phyloP scores from a whole-genome alignment of 129 eudicot species.

The Ambrosia artemisiifolia region DNA sequence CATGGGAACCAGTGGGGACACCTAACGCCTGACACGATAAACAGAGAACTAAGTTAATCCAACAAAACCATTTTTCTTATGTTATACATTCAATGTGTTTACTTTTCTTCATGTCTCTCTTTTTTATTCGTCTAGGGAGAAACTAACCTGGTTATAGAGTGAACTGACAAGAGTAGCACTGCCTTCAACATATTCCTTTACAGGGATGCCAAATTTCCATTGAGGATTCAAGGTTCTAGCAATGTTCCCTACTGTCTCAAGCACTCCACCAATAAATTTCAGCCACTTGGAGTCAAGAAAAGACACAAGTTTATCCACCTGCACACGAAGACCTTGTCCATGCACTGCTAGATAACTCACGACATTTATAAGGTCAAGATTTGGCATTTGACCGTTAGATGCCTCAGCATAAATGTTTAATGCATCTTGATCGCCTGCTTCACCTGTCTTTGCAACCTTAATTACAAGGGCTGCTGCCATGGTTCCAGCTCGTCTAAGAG shows the following conservation, averaged over 20 bases:
- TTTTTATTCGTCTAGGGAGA: background rate
- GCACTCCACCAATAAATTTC: constrained; percentile 47
- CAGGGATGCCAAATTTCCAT: constrained; percentile 83
- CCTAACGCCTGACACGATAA: constrained; percentile 70
- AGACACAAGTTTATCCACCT: constrained; percentile 62
- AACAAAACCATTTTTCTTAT: background rate
- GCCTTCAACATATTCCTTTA: constrained; percentile 81
- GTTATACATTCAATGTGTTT: background rate
- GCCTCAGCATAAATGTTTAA: constrained; percentile 91
- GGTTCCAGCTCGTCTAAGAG: constrained; percentile 85
- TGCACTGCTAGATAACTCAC: constrained; percentile 88
- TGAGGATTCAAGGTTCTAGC: constrained; percentile 73
- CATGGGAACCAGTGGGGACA: constrained; percentile 96
- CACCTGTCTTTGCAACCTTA: constrained; percentile 57
- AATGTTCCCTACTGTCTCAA: constrained; percentile 58
- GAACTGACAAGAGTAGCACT: constrained; percentile 93
- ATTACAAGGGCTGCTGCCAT: constrained; percentile 98
- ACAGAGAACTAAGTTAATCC: background rate
- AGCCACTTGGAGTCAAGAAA: constrained; percentile 68
- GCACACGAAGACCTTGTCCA: constrained; percentile 75
- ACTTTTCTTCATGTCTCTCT: background rate
- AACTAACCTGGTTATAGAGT: constrained; percentile 77
- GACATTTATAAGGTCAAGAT: constrained; percentile 86
- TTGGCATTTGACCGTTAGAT: constrained; percentile 98
- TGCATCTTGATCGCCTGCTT: constrained; percentile 46